phyloP scores from a whole-genome alignment of 164 flowering plant species.

The Nelumbo lutea region DNA sequence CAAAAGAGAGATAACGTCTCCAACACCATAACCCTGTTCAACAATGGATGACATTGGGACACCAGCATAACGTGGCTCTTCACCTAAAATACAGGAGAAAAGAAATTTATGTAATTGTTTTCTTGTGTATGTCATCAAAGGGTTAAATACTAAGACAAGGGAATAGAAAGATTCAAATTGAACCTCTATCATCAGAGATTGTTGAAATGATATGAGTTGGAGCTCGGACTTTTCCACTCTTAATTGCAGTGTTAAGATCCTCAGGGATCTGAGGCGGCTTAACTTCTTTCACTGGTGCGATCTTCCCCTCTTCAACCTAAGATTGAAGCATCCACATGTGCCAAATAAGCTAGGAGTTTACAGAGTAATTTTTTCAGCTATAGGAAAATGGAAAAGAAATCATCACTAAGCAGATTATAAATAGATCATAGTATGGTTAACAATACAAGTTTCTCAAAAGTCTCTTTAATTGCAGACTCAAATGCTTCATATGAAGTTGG shows the following conservation, averaged over 20 bases:
- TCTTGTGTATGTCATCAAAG: neutral
- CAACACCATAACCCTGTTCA: conserved; percentile 83
- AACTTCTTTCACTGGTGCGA: conserved; percentile 72
- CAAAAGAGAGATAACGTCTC: conserved; percentile 91
- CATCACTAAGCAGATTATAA: neutral
- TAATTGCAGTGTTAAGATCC: conserved; percentile 86
- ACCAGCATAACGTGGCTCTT: conserved; percentile 93
- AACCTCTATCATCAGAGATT: conserved; percentile 97
- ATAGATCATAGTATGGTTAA: conserved; percentile 6
- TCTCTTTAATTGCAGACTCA: conserved; percentile 79
- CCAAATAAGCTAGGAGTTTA: neutral
- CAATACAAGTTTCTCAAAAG: conserved; percentile 84
- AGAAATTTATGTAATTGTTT: conserved; percentile 8
- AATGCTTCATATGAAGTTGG: conserved; percentile 95
- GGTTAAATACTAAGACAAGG: neutral
- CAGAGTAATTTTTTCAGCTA: neutral
- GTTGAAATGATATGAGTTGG: conserved; percentile 97
- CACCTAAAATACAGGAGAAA: conserved; percentile 45
- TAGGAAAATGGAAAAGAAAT: neutral
- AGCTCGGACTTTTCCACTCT: conserved; percentile 99
- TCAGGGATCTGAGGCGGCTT: conserved; percentile 97
- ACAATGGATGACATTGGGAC: conserved; percentile 93
- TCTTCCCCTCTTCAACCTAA: conserved; percentile 78
- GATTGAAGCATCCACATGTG: conserved; percentile 3
- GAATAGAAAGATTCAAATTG: neutral